Base-by-base conservation (phyloP, 768 basidiomycete species). In the Podaxis carcinomalis region DNA sequence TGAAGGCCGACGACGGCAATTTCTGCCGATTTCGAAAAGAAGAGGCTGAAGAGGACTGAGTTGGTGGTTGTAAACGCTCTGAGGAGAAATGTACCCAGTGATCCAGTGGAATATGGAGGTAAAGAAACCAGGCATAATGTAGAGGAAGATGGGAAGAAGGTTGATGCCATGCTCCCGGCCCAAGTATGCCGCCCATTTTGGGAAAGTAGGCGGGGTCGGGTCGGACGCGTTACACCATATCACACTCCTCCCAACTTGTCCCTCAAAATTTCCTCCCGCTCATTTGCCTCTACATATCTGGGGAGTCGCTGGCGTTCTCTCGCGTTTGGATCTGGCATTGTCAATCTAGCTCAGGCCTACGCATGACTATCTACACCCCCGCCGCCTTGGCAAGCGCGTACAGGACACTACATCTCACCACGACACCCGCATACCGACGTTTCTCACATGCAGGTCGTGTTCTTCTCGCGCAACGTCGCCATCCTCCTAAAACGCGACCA, bases 1-100 rank as follows among this genome's bases (percentile, higher is more conserved):
- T 95, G 93, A 51, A 96, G 77, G 47, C 93, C 93, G 54, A 96
- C 92, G n/a, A 96, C 88, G 7, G 92, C 88, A 64, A 95, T 87
- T 73, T 95, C 93, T 35, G 92, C 89, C 19, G 88, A 79, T 69
- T 90, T 95, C 35, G 91, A 83, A 76, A 94, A 94, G 80, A 96
- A 93, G 47, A 95, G 75, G 51, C 89, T 90, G 64, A 6, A 32
- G 35, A 23, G 21, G 44, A 42, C 13, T 40, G 42, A 14, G 58
- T 23, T 9, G 59, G 46, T n/a, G 51, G 51, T 7, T 44, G 37
- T n/a, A 46, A 35, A 42, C 6, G n/a, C 19, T 2, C 7, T 5
- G 57, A 14, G 25, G 5, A 51, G 23, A 13, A n/a, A 44, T 70
- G 50, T 63, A 77, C 80, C 80, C 76, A 62, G 72, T 72, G 53